Evolutionary conservation across 2,329 filamentous ascomycete genomes (phyloP), one percentile per base, ranked within the genome.

Genomic region (Cordyceps cateniannulata): DNA sequence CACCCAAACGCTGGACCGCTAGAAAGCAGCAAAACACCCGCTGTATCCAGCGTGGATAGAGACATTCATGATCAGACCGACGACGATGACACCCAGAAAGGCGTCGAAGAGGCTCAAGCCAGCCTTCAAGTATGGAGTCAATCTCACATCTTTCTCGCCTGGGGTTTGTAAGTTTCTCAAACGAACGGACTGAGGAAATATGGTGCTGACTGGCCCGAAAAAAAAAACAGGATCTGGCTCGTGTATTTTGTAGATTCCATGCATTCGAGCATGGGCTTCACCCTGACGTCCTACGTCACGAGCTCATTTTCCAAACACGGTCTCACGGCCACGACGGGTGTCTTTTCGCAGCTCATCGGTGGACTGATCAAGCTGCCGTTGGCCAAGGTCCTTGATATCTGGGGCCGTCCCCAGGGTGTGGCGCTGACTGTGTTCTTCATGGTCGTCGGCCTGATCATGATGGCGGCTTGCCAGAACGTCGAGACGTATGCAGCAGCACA

Each of bases 361-460:
- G 84, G 82, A 47, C 77, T 85, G 5, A 77, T 81, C 51, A 85
- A 85, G 66, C 79, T 86, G 2, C 81, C 84, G 2, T 78, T 85
- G 66, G 84, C 85, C 40, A 87, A 87, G 68, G 72, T 86, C 18
- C 76, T 86, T 49, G 82, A 87, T 70, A 76, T 85, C 14, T 87
- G 82, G 74, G 85, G 84, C 59, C 81, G 84, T 56, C 79, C 84
- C 12, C 78, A 85, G 66, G 84, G 83, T 7, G 81, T 84, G 65
- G 71, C 78, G 32, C 64, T 84, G 40, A 80, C 80, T 62, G 75
- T 83, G 7, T 57, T 76, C 6, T 71, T 83, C 29, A 77, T 78
- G 63, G 74, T 79, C 3, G 22, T 76, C 62, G 75, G 74, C 14
- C 77, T 86, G 58, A 76, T 85, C 59, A 79, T 89, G 72, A 87